Evolutionary conservation across 1,284 basidiomycete species (phyloP).

Genomic region (Phellinidium pouzarii): DNA sequence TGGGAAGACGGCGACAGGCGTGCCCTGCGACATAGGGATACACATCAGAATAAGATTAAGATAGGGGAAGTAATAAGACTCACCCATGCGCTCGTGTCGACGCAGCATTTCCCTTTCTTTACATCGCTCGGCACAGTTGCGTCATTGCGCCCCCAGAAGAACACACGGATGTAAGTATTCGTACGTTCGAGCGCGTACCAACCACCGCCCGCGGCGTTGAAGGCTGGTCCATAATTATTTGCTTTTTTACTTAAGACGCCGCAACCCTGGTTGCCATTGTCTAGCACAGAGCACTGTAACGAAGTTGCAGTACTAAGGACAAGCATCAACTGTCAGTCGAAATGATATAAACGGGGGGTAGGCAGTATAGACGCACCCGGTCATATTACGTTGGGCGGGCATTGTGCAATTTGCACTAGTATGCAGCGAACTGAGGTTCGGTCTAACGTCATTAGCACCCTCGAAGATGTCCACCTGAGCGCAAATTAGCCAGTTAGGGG

Average conservation of each 20-base stretch:
- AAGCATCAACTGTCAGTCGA: no score
- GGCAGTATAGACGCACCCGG: constrained; percentile 43
- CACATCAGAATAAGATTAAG: not conserved
- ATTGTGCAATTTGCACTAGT: constrained; percentile 56
- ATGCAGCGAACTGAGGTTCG: constrained; percentile 59
- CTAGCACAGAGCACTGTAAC: constrained; percentile 50
- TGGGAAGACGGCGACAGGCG: constrained; percentile 51
- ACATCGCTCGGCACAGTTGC: constrained; percentile 35
- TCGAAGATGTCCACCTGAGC: constrained; percentile 69
- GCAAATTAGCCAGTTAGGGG: constrained; percentile 14
- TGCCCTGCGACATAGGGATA: constrained; percentile 30
- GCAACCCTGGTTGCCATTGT: constrained; percentile 56
- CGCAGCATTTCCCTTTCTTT: constrained; percentile 28
- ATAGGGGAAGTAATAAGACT: no score
- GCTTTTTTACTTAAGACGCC: constrained; percentile 43
- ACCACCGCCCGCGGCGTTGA: constrained; percentile 56
- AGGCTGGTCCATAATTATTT: constrained; percentile 47
- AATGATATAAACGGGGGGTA: no score
- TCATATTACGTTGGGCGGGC: constrained; percentile 29
- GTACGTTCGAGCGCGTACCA: constrained; percentile 50
- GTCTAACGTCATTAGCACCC: constrained; percentile 51
- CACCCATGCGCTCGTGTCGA: constrained; percentile 40
- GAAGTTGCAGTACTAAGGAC: constrained; percentile 32
- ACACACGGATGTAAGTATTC: constrained; percentile 36
- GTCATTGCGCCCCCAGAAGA: constrained; percentile 44